Evolutionary conservation across 164 flowering plant species (phyloP), one percentile per base, ranked within the genome.

Genomic region (Aristolochia contorta): DNA sequence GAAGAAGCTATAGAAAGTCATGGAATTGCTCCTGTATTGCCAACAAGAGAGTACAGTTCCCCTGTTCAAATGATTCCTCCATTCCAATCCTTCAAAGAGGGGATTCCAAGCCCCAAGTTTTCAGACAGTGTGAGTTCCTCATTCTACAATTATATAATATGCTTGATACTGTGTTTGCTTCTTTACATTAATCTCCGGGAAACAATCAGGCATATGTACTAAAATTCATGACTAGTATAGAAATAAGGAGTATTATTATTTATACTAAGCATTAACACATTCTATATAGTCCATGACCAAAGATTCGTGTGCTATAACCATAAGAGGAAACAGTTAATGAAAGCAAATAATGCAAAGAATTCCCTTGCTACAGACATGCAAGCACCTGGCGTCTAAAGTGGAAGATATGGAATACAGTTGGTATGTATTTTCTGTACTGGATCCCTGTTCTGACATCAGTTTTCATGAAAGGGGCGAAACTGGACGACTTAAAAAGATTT

Each of bases 41-140:
- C 78, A 67, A 66, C 66, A 48, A 60, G 72, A 25, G 88, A 81
- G 48, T 93, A 82, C 77, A 73, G 81, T 60, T 93, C 99, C 56
- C 97, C 99, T 18, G 54, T 77, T 68, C 92, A 80, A 37, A 86
- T 82, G 49, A 86, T 92, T 51, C 96, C 96, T 56, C 48, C 82
- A 51, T 90, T 93, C 78, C 76, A 78, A 61, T 75, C 96, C 60
- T 73, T 87, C 56, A 92, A 87, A 65, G 87, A 84, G 54, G 87
- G 80, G 50, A 85, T 93, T 70, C 96, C 96, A 64, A 88, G 82
- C 75, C 99, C 97, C 53, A 70, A 77, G 68, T 90, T 93, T 68
- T 90, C 97, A 56, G 96, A 86, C 75, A 93, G 96, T 79, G 97
- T 93, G 74, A 87, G 97, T 56, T 47, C n/a, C 12, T 6, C 12